Base-by-base conservation (phyloP, 116 monocot species). In the Thalassia testudinum region DNA sequence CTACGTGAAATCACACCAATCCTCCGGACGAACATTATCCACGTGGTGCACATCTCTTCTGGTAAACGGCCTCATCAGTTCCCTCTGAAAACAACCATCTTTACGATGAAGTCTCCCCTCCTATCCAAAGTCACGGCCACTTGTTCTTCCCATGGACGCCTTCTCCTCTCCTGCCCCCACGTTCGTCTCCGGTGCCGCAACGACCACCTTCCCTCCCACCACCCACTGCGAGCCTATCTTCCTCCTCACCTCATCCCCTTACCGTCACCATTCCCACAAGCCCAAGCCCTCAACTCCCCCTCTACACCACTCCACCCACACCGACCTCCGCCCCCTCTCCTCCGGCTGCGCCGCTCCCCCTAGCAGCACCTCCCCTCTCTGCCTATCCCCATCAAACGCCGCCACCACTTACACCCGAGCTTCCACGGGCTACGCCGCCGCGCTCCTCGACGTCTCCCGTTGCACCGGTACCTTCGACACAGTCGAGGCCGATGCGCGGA, bases 351-450 rank as follows among this genome's bases (percentile, higher is more conserved):
- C 26, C 21, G 23, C 0, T n/a, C 2, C 23, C 12, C 13, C 44
- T 14, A 5, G 0, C 24, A 17, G 12, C 27, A 26, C 45, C 18
- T 1, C 37, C 37, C 11, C n/a, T n/a, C n/a, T n/a, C n/a, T n/a
- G n/a, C n/a, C n/a, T n/a, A n/a, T n/a, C 21, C 14, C 26, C 14
- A 15, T 14, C 38, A 19, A 0, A 26, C 27, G 7, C 25, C 28
- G 24, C 30, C 17, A 12, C 21, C 26, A 23, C 30, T 47, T 20
- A 47, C 55, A 29, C 65, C 18, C 54, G 54, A 21, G 80, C 80
- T 43, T 61, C 85, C 26, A 73, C 82, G 48, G 82, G 81, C 26
- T 87, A 87, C 64, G 78, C 87, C 11, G 82, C 78, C 2, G 81
- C 82, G n/a, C 72, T 87, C 27, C 78, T 82, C 7, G 82, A 81